Evolutionary conservation across 768 basidiomycete species (phyloP), one percentile per base, ranked within the genome.

Genomic region (Candolleomyces eurysporus): DNA sequence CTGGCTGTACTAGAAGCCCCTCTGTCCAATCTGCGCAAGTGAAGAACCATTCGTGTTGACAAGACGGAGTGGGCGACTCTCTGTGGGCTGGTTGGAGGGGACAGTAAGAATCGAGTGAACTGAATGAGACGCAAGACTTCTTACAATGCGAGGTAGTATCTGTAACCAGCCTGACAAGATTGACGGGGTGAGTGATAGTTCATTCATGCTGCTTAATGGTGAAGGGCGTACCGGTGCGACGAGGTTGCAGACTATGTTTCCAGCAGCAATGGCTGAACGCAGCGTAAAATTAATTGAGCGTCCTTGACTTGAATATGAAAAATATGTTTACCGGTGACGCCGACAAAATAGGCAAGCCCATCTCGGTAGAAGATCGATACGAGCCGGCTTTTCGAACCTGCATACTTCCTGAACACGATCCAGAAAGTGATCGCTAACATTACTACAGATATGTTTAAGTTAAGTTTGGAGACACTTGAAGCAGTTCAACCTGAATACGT

Each of bases 231-330:
- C 54, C 8, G 54, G 54, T 4, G 54, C 39, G n/a, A 43, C 9
- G 19, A 56, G 40, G 19, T 56, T 56, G 39, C 54, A 56, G n/a
- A 56, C 4, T 8, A 56, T 56, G 22, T 56, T 56, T 6, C 54
- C 54, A 7, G 40, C 40, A 7, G 54, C 40, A 7, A 56, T 42
- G 10, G 52, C 52, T 53, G 11, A 4, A 30, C 30, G 17, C 32
- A 13, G 45, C 45, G 17, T 43, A 8, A n/a, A n/a, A n/a, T n/a
- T n/a, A n/a, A n/a, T n/a, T n/a, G n/a, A n/a, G n/a, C n/a, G n/a
- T n/a, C n/a, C n/a, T n/a, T n/a, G n/a, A n/a, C n/a, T n/a, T n/a
- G n/a, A n/a, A n/a, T n/a, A 32, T 9, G 32, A 32, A 32, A 32
- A 9, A 9, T 5, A 9, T 32, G 5, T 9, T 5, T 32, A 32